phyloP scores from a whole-genome alignment of 2,329 filamentous ascomycete genomes.

The Neonectria punicea region DNA sequence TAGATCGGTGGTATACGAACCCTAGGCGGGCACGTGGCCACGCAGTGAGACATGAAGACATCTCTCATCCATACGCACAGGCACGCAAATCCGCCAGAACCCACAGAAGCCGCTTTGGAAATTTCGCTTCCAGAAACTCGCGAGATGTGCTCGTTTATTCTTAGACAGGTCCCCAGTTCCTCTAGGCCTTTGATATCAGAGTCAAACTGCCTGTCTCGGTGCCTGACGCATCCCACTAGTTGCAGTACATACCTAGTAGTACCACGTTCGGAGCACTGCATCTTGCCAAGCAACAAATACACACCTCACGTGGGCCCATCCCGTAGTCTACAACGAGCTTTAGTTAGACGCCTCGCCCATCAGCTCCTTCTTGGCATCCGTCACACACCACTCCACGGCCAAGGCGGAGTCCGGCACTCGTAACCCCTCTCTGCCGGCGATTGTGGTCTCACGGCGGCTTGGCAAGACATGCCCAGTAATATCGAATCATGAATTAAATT shows the following conservation, averaged over 20 bases:
- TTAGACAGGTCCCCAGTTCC: not conserved
- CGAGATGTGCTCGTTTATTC: not conserved
- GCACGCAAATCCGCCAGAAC: not conserved
- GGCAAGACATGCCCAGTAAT: constrained; percentile 10
- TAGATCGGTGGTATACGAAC: constrained; percentile 8
- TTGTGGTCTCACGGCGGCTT: constrained; percentile 4
- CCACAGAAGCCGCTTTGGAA: not conserved
- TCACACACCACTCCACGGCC: constrained; percentile 9
- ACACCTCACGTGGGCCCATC: constrained; percentile 6
- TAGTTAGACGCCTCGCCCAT: constrained; percentile 11
- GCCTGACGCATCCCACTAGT: not conserved
- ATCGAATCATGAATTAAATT: constrained; percentile 25
- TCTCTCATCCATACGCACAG: not conserved
- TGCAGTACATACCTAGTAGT: no score
- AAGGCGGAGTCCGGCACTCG: constrained; percentile 25
- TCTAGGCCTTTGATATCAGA: not conserved
- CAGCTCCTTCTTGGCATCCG: constrained; percentile 20
- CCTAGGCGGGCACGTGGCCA: constrained; percentile 24
- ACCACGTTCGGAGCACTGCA: not conserved
- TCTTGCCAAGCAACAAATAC: constrained; percentile 1
- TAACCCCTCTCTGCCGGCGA: constrained; percentile 4
- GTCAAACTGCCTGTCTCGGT: not conserved
- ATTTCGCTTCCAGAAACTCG: constrained; percentile 16
- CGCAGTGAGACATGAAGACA: constrained; percentile 9
- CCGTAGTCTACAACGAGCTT: not conserved